phyloP scores from a whole-genome alignment of 257 asterid genomes.

The Misopates orontium region DNA sequence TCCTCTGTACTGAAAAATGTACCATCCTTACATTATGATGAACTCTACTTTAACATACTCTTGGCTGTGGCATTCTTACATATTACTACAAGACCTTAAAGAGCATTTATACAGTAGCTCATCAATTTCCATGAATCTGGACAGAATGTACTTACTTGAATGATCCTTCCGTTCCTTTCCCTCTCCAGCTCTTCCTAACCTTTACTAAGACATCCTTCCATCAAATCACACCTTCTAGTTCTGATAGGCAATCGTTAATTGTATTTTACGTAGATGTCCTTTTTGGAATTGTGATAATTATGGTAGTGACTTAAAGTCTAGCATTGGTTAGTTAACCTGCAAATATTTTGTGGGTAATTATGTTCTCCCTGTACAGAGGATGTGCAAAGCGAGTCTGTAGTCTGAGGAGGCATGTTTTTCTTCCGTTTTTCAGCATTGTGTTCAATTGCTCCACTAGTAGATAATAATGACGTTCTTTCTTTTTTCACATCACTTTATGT shows the following conservation, averaged over 20 bases:
- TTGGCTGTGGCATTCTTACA: too few species aligned
- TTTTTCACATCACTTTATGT: too few species aligned
- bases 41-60: too few species aligned
- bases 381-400: too few species aligned
- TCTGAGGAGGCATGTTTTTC: neutral
- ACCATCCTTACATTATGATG: too few species aligned
- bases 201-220: neutral
- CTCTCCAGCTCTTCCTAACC: neutral
- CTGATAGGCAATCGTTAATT: neutral
- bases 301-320: neutral
- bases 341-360: neutral
- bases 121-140: too few species aligned
- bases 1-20: too few species aligned
- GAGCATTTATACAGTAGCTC: too few species aligned
- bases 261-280: neutral
- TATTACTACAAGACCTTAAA: too few species aligned
- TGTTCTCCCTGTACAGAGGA: too few species aligned
- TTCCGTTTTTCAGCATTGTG: neutral
- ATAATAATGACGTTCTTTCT: too few species aligned
- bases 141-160: neutral
- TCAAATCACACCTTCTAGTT: neutral
- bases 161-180: neutral
- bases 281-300: neutral
- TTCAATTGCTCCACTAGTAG: neutral
- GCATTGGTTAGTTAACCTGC: neutral